Conservation (phyloP, 163 green algal species). For the Chlamydomonas reinhardtii region DNA sequence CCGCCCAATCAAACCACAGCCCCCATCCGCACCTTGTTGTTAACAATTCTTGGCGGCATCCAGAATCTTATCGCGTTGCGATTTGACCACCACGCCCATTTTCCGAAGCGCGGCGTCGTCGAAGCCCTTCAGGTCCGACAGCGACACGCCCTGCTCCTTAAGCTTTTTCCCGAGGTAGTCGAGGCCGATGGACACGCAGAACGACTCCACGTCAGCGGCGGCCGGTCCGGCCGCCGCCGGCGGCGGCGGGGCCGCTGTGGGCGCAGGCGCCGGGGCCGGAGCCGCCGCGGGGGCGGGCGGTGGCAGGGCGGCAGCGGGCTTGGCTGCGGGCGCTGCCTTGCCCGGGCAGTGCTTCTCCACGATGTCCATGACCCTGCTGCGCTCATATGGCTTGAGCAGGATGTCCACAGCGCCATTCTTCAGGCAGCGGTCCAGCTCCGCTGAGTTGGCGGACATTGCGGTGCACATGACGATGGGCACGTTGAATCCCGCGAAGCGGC, state of each 20-base stretch:
- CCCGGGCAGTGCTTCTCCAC: slow-evolving; percentile 50
- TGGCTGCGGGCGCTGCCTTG: slow-evolving; percentile 12
- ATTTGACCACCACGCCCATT: slow-evolving; percentile 63
- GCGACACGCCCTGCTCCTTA: slow-evolving; percentile 38
- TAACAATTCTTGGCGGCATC: slow-evolving; percentile 25
- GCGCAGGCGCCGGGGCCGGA: not conserved
- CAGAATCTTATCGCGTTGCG: slow-evolving; percentile 63
- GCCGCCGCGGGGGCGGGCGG: not conserved
- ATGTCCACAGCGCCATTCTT: slow-evolving; percentile 24
- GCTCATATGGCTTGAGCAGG: slow-evolving; percentile 56
- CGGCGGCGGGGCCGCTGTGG: not conserved
- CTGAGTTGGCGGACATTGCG: slow-evolving; percentile 52
- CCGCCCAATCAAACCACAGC: no score
- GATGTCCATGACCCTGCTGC: slow-evolving; percentile 50
- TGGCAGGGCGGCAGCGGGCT: not conserved
- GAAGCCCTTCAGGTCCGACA: slow-evolving; percentile 34
- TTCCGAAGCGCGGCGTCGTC: slow-evolving; percentile 57
- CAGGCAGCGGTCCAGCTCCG: slow-evolving; percentile 37
- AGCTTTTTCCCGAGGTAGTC: slow-evolving; percentile 64
- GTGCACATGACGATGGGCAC: slow-evolving; percentile 70
- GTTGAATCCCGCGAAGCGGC: slow-evolving; percentile 28
- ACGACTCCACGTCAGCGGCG: slow-evolving; percentile 29
- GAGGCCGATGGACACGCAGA: slow-evolving; percentile 44
- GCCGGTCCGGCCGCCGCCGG: not conserved
- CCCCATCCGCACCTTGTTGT: not conserved